Conservation (phyloP, 345 rosid species). For the Linum lewisii region DNA sequence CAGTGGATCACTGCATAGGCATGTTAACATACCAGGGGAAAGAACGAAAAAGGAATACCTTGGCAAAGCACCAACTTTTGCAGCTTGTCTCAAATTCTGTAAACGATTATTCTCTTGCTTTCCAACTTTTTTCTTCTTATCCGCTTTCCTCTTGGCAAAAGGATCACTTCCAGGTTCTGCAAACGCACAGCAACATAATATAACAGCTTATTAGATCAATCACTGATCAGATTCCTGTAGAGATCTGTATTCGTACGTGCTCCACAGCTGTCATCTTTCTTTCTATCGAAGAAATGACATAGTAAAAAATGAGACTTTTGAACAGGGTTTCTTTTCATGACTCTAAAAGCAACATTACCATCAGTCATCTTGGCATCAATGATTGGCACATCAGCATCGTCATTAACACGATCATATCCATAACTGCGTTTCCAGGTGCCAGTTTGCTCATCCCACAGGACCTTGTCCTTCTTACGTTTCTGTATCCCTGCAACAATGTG, state of each 20-base stretch:
- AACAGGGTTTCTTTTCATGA: background rate
- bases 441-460: slow-evolving; percentile 78
- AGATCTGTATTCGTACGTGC: background rate
- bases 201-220: background rate
- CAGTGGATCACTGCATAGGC: too few relatives aligned
- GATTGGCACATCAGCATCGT: slow-evolving; percentile 74
- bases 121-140: slow-evolving; percentile 64
- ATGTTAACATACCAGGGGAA: too few relatives aligned
- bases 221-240: background rate
- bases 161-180: slow-evolving; percentile 86
- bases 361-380: slow-evolving; percentile 77
- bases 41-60: slow-evolving; percentile 35
- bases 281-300: background rate
- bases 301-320: background rate
- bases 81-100: slow-evolving; percentile 68
- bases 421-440: slow-evolving; percentile 70
- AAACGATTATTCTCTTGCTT: slow-evolving; percentile 65
- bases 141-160: slow-evolving; percentile 65
- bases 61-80: slow-evolving; percentile 77
- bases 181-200: background rate
- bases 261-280: background rate
- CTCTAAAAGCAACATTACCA: slow-evolving; percentile 33
- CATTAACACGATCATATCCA: slow-evolving; percentile 91
- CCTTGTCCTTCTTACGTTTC: slow-evolving; percentile 78
- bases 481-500: slow-evolving; percentile 48